Base-by-base conservation (phyloP, 2,329 filamentous ascomycete species). In the Sordariomycetes sp. region DNA sequence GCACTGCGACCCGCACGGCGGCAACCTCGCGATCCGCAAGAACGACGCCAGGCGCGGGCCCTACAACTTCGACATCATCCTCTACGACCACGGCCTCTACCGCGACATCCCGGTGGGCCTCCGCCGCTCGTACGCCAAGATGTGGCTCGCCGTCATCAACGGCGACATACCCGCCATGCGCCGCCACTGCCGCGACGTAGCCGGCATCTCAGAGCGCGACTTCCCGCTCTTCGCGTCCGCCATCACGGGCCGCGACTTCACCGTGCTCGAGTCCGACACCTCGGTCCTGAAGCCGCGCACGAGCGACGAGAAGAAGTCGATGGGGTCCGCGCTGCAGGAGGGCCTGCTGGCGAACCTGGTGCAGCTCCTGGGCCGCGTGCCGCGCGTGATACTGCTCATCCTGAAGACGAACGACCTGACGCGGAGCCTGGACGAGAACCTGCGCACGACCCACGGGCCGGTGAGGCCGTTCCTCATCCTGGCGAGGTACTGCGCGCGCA, bases 381-480 rank as follows among this genome's bases (percentile, higher is more conserved):
- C 94, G 0, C 79, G 91, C 52, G 90, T 99, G 63, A 96, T 99
- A 58, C 79, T 99, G 14, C 78, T 99, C 32, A 97, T 99, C 64
- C 79, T 99, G 61, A 99, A 99, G 75, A 99, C 94, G 2, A 99
- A 99, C 70, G 94, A 99, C 72, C 76, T 99, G 46, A 99, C 94
- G 18, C 85, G 94, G 62, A 94, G 88, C 65, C 80, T 99, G 20
- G 94, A 99, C 69, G 94, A 99, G 76, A 92, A 88, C 67, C 77
- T 95, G 43, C 87, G 92, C 58, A 94, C 89, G 0, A 79, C 81
- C 7, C 80, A 82, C 61, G 85, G 85, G 0, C 83, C 85, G 3
- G 79, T 86, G 62, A 78, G 83, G 54, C 80, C 75, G 16, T 88
- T 88, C 65, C 73, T 88, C 67, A 88, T 89, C 62, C 75, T 89